Evolutionary conservation across 495 filamentous ascomycete genomes (phyloP).

Genomic region (Neurospora tetrasperma): DNA sequence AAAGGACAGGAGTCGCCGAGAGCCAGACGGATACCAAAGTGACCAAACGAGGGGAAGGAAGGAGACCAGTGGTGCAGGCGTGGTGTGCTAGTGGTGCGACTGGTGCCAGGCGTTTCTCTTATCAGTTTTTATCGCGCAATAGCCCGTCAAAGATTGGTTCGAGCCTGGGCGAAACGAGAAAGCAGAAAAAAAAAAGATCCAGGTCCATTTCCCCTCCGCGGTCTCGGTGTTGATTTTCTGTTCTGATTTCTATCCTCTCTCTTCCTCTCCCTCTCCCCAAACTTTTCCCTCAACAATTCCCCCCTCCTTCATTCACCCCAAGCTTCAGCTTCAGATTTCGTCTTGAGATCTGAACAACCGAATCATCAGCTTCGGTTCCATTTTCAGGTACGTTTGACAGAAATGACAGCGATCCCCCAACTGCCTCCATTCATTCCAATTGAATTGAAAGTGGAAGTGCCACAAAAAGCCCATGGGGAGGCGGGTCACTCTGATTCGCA

Average conservation of each 20-base stretch:
- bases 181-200: neutral
- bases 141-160: neutral
- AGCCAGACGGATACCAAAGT: neutral
- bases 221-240: neutral
- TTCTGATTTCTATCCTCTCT: neutral
- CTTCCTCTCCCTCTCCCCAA: neutral
- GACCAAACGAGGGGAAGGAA: neutral
- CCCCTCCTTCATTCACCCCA: neutral
- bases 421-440: neutral
- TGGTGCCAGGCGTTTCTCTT: neutral
- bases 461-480: neutral
- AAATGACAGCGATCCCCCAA: neutral
- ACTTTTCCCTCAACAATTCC: neutral
- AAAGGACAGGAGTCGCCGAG: neutral
- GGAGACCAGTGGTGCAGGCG: neutral
- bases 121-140: neutral
- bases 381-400: neutral
- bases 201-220: neutral
- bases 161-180: neutral
- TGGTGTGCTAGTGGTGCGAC: neutral
- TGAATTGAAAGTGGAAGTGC: neutral
- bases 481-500: neutral
- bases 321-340: neutral
- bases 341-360: neutral
- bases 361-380: neutral